These are phyloP conservation scores for Paspalum vaginatum DNA, from an alignment of 176 grass and related monocot species.

Conservation along the genomic window DNA sequence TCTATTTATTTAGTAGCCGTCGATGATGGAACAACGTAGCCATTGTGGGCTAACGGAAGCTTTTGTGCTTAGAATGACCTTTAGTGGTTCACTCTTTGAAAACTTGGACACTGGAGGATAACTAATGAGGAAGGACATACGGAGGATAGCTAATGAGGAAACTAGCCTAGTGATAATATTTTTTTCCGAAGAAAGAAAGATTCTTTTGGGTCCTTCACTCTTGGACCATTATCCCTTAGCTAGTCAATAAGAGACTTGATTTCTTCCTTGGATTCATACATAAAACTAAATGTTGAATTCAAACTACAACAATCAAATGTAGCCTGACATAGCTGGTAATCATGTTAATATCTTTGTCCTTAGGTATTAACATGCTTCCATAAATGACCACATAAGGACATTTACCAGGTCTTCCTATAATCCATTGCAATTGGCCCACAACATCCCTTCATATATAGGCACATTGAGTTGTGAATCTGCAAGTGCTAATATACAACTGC, in stretches of 20 bases:
- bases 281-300: conserved; percentile 56
- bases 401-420: conserved; percentile 77
- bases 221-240: conserved; percentile 73
- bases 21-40: no score
- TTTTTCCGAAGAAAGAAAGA: conserved; percentile 79
- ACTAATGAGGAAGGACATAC: conserved; percentile 44
- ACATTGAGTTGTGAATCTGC: conserved; percentile 78
- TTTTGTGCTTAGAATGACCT: conserved; percentile 55
- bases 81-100: conserved; percentile 39
- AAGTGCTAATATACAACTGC: conserved; percentile 62
- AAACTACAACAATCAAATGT: conserved; percentile 58
- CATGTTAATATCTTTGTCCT: conserved; percentile 56
- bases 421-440: conserved; percentile 79
- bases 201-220: conserved; percentile 87
- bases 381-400: conserved; percentile 74
- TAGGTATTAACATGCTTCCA: conserved; percentile 61
- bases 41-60: conserved; percentile 31
- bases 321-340: conserved; percentile 52
- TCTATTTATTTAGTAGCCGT: no score
- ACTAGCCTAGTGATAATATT: conserved; percentile 40
- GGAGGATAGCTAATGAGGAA: conserved; percentile 18
- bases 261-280: conserved; percentile 87
- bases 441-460: conserved; percentile 74
- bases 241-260: conserved; percentile 71
- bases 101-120: conserved; percentile 8